Evolutionary conservation across 345 rosid species (phyloP).

Genomic region (Aquilaria sinensis): DNA sequence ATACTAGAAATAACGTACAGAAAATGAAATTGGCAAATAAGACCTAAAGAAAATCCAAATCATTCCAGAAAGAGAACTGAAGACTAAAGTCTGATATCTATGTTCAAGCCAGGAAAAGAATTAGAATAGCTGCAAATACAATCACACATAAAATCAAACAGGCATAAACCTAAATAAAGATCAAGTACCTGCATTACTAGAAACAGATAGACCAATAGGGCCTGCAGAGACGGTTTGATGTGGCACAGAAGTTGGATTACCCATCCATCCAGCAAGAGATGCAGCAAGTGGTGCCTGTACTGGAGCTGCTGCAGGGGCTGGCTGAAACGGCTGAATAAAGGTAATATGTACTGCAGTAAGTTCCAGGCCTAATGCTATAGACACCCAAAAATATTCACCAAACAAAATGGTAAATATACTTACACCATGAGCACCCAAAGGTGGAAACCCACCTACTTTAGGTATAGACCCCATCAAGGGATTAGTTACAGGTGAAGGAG

Average conservation of each 20-base stretch:
- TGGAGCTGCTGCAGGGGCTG: constrained; percentile 17
- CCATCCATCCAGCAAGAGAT: constrained; percentile 52
- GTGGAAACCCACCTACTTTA: constrained; percentile 45
- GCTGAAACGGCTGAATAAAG: constrained; percentile 39
- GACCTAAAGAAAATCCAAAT: background rate
- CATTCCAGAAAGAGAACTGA: background rate
- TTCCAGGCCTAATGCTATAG: background rate
- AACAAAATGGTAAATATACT: constrained; percentile 14
- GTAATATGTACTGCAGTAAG: background rate
- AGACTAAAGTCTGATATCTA: background rate
- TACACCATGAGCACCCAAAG: constrained; percentile 45
- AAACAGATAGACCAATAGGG: constrained; percentile 34
- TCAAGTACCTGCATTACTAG: constrained; percentile 29
- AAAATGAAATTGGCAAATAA: background rate
- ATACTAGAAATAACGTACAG: constrained; percentile 9
- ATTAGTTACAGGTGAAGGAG: constrained; percentile 43
- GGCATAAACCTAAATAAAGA: background rate
- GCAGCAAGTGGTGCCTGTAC: constrained; percentile 40
- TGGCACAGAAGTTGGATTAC: constrained; percentile 34
- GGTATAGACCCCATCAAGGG: constrained; percentile 40
- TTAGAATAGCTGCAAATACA: background rate
- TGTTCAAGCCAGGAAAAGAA: background rate
- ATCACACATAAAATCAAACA: background rate
- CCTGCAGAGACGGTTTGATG: constrained; percentile 37
- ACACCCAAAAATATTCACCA: constrained; percentile 1